Base-by-base conservation (phyloP, 179 eudicot genomes). In the Corrigiola litoralis region DNA sequence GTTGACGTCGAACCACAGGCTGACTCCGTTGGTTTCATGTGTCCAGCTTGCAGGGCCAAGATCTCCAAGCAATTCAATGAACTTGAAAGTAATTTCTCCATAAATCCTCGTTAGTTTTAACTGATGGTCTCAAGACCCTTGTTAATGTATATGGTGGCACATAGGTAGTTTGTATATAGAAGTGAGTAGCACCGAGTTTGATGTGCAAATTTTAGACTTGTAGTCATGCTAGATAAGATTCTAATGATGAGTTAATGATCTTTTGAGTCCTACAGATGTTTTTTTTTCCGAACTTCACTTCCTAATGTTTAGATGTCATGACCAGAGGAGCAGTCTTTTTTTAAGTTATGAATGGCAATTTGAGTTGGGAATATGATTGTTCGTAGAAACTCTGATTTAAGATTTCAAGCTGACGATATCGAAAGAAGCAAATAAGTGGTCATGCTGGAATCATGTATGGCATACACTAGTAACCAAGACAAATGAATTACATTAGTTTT, bases 1-100 rank as follows among this genome's bases (percentile, higher is more conserved):
- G 32, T 66, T 7, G 85, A 82, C 20, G 42, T 72, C 6, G 92
- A 82, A 68, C 45, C 78, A 36, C 92, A 82, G 62, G 79, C 87
- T 48, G 89, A 86, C 70, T 80, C 92, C 3, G 83, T 86, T 55
- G 92, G 89, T 38, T 86, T 78, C 74, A 86, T 86, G 89, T 86
- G 92, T 66, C 85, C 92, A 8, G 61, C 75, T 20, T 86, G 89
- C 82, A 82, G 82, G 67, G 69, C 77, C 36, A 84, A 80, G 64
- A 84, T 86, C 66, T 84, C 89, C 55, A 81, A 83, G 69, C 88
- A 86, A 75, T 77, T 83, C 67, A 77, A 77, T 25, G 75, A 74
- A 23, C 58, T 77, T 5, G 81, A 74, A 58, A 52, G 63, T 67
- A 76, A 69, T 45, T 75, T 82, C 59, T 78, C 83, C 55, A 27